Base-by-base conservation (phyloP, 306 rosid genomes). In the Elaeagnus macrophylla region DNA sequence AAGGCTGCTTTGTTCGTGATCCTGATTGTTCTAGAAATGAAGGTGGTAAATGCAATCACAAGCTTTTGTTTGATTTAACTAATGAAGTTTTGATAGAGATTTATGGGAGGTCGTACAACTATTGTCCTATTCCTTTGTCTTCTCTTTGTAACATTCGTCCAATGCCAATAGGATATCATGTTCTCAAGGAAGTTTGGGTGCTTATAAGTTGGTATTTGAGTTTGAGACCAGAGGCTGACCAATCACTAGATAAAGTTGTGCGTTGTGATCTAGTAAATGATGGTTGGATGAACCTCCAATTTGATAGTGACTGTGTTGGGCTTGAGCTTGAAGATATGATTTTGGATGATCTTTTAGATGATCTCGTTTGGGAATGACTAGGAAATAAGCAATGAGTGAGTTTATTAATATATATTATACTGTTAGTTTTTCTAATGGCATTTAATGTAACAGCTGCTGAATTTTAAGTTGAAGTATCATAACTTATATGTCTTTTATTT, bases 251-350 rank as follows among this genome's bases (percentile, higher is more conserved):
- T 71, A 61, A 69, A 57, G 71, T 64, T 60, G 81, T 82, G 68
- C 77, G 73, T 19, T 58, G 37, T 54, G 96, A 88, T 66, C 57
- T 88, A 46, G 79, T 74, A 32, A 84, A 61, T 42, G 82, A 82
- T 72, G 85, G 91, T 8, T 84, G 95, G 94, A 79, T 82, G 95
- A 78, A 88, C 65, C 88, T 88, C 1, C 94, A 82, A 35, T 88
- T 82, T 76, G 88, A 88, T 47, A 69, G 80, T 17, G 96, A 82
- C 59, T 80, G 88, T 57, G 85, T 80, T 59, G 97, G 81, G 44
- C 71, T 82, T 72, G 91, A 78, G 74, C 39, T 84, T 11, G 95
- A 88, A 59, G 88, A 88, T 65, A 44, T 80, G 65, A 82, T 84
- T 80, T 78, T 88, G 61, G 65, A 84, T 59, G 86, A 84, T 52